Evolutionary conservation across 345 rosid genomes (phyloP).

Genomic region (Eucalyptus tenuipes): DNA sequence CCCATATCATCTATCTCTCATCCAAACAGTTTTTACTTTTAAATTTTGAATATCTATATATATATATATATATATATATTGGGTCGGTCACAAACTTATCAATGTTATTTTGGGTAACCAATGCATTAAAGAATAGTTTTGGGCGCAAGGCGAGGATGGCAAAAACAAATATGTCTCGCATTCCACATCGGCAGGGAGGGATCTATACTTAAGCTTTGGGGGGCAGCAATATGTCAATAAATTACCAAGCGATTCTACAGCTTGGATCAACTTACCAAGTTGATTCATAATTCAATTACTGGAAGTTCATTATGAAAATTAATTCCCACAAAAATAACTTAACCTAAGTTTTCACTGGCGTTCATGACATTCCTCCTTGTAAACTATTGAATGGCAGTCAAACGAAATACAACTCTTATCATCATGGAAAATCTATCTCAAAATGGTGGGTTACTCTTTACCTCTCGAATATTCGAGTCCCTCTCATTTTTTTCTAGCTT

Average conservation of each 20-base stretch:
- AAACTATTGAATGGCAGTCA: not conserved
- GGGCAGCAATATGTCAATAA: not conserved
- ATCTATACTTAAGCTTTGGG: not conserved
- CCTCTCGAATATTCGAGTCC: not conserved
- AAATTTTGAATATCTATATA: not conserved
- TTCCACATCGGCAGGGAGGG: not conserved
- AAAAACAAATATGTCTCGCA: not conserved
- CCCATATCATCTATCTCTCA: not conserved
- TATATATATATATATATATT: too few relatives aligned
- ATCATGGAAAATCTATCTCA: not conserved
- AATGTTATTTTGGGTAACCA: not conserved
- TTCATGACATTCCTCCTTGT: not conserved
- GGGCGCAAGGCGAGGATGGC: not conserved
- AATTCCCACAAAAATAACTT: not conserved
- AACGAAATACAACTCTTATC: not conserved
- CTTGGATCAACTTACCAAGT: not conserved
- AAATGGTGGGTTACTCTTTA: not conserved
- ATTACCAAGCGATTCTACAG: not conserved
- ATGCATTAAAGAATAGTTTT: not conserved
- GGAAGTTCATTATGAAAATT: not conserved
- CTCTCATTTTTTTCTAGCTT: not conserved
- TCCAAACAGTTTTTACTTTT: too few relatives aligned
- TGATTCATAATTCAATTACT: not conserved
- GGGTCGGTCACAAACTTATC: not conserved
- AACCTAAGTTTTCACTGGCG: not conserved